Evolutionary conservation across 2,329 filamentous ascomycete species (phyloP).

Genomic region (Clonostachys rosea): DNA sequence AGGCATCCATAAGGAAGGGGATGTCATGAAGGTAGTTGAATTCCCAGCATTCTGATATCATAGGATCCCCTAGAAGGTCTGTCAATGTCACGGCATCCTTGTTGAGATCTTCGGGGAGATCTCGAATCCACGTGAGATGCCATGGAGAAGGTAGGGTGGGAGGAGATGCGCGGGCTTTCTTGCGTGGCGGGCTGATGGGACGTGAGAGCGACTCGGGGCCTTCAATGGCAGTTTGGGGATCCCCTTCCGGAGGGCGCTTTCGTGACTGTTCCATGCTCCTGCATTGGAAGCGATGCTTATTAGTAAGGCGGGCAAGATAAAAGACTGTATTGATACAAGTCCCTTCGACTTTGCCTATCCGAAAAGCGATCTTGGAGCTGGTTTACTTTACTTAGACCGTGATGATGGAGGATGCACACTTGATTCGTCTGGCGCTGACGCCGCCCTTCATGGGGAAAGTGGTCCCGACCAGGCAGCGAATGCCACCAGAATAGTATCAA

Average conservation of each 20-base stretch:
- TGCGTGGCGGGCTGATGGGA: conserved; percentile 40
- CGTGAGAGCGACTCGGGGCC: conserved; percentile 20
- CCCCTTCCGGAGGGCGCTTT: conserved; percentile 21
- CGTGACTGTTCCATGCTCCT: conserved; percentile 10
- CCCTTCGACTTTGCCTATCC: no score
- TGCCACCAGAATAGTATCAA: no score
- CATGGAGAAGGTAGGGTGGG: conserved; percentile 54
- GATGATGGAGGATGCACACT: no score
- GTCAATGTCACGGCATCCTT: conserved; percentile 58
- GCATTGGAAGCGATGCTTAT: no score
- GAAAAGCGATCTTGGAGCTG: no score
- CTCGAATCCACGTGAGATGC: conserved; percentile 64
- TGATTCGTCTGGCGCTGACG: no score
- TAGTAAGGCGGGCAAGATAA: no score
- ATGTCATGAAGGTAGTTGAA: conserved; percentile 66
- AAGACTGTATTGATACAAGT: no score
- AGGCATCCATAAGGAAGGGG: conserved; percentile 47
- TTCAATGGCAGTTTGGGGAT: conserved; percentile 1
- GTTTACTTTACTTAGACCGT: no score
- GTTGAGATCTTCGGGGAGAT: conserved; percentile 57
- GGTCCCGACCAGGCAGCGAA: no score
- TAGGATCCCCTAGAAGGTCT: conserved; percentile 68
- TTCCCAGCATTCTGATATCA: conserved; percentile 68
- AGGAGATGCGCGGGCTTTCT: conserved; percentile 10
- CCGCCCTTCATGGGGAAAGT: no score